Evolutionary conservation across 345 rosid species (phyloP), one percentile per base, ranked within the genome.

Genomic region (Lumnitzera littorea): DNA sequence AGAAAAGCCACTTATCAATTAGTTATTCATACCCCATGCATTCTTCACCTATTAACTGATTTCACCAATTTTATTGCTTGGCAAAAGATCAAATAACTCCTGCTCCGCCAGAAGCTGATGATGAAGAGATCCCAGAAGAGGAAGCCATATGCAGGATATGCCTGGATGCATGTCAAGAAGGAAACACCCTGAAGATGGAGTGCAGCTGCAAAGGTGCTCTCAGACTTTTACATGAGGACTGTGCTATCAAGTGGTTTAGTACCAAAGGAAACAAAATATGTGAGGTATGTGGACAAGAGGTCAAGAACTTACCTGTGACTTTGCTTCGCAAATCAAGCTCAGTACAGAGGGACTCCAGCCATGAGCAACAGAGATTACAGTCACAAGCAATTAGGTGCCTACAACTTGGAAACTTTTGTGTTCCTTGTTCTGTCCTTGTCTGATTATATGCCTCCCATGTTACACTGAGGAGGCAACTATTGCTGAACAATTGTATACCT

Each of bases 191-290:
- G 63, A 92, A 92, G 82, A 85, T 85, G 98, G 98, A 89, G 72
- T 92, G 98, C 80, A 81, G 94, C 61, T 92, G 98, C 83, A 92
- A 85, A 77, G 98, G 98, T 20, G 96, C 69, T 56, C 96, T 92
- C 31, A 80, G 82, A 60, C 96, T 92, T 25, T 80, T 92, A 36
- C 98, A 92, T 29, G 87, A 89, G 71, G 91, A 77, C 16, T 92
- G 98, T 63, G 98, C 98, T 55, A 52, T 89, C 60, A 85, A 71
- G 68, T 92, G 98, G 96, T 91, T 91, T 77, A 85, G 85, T 64
- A 80, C 75, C 49, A 91, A 75, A 62, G 96, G 98, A 63, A 87
- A 87, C 57, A 85, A 85, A 64, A 81, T 67, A 46, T 92, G 98
- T 51, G 98, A 92, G 13, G 94, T 92, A n/a, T 92, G 98, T 60